Base-by-base conservation (phyloP, 2,329 filamentous ascomycete species). In the Paramyrothecium roridum region DNA sequence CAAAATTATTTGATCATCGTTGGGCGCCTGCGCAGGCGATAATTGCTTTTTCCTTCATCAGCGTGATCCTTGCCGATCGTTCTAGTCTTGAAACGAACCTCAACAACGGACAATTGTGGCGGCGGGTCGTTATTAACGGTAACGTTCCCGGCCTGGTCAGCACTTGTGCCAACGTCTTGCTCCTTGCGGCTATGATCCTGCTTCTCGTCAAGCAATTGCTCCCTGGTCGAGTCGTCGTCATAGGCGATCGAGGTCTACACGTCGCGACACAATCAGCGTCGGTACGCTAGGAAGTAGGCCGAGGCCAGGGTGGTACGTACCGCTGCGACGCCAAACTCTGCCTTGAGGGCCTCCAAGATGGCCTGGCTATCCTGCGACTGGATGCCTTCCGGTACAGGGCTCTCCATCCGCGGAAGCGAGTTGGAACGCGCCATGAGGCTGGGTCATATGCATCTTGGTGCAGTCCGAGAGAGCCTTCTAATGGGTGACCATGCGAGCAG, bases 311-410 rank as follows among this genome's bases (percentile, higher is more conserved):
- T 56, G 21, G 19, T 61, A 76, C 75, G 64, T 68, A 77, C 75
- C 66, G 66, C 62, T 49, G 66, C 70, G 17, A 73, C 65, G 54
- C 73, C 74, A 55, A 76, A 72, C 55, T 73, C 65, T 20, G 63
- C 66, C 57, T 69, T 70, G 59, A 76, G 69, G 54, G 67, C 67
- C 37, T 73, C 68, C 2, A 75, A 59, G 23, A 79, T 65, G 23
- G 67, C 64, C 64, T 78, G 76, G 66, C 73, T 79, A 61, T 79
- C 76, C 59, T 78, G 76, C 8, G 74, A 72, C 53, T 76, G 74
- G 56, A 68, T 64, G 55, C 56, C 64, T 52, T 68, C 72, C 6
- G 69, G 61, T 8, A 67, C 49, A 3, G 59, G 65, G 56, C 56
- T 61, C 13, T 62, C 59, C 20, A 67, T 69, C 4, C 65, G 59